These are phyloP conservation scores for Kwoniella sp. DNA, from an alignment of 768 basidiomycete species.

Conservation along the genomic window DNA sequence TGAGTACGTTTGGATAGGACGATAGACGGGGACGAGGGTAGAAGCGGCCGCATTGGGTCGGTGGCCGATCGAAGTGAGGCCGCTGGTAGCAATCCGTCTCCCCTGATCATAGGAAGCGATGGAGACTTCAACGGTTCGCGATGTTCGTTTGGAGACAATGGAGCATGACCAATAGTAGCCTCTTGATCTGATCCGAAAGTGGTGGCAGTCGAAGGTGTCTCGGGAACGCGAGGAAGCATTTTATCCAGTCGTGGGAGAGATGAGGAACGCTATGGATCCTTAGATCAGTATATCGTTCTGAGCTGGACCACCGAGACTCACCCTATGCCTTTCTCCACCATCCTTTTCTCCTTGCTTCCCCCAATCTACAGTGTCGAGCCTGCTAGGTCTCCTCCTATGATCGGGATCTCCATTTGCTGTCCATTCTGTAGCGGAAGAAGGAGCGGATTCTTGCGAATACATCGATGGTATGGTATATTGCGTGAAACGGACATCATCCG, in stretches of 20 bases:
- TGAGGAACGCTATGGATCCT: conserved; percentile 8
- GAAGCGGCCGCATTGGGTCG: conserved; percentile 23
- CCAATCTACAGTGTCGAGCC: conserved; percentile 23
- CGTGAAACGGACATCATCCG: conserved; percentile 36
- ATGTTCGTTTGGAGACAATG: conserved; percentile 10
- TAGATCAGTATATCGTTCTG: not conserved
- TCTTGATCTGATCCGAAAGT: conserved; percentile 12
- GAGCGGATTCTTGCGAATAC: conserved; percentile 42
- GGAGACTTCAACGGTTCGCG: conserved; percentile 20
- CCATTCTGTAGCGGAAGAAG: conserved; percentile 20
- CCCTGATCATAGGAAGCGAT: conserved; percentile 13
- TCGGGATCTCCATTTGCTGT: conserved; percentile 11
- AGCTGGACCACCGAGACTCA: conserved; percentile 3
- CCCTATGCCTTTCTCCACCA: conserved; percentile 8
- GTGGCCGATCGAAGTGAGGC: conserved; percentile 24
- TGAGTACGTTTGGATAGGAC: conserved; percentile 51
- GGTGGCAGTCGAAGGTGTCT: conserved; percentile 13
- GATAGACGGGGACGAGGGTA: conserved; percentile 19
- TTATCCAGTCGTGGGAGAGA: conserved; percentile 26
- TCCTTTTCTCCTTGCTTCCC: conserved; percentile 16
- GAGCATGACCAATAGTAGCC: conserved; percentile 10
- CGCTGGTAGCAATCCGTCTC: conserved; percentile 19
- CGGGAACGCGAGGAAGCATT: conserved; percentile 10
- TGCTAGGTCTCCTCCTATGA: conserved; percentile 13
- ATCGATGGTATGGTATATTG: conserved; percentile 26